Evolutionary conservation across 1,284 basidiomycete species (phyloP), one percentile per base, ranked within the genome.

Genomic region (Mycena sp.): DNA sequence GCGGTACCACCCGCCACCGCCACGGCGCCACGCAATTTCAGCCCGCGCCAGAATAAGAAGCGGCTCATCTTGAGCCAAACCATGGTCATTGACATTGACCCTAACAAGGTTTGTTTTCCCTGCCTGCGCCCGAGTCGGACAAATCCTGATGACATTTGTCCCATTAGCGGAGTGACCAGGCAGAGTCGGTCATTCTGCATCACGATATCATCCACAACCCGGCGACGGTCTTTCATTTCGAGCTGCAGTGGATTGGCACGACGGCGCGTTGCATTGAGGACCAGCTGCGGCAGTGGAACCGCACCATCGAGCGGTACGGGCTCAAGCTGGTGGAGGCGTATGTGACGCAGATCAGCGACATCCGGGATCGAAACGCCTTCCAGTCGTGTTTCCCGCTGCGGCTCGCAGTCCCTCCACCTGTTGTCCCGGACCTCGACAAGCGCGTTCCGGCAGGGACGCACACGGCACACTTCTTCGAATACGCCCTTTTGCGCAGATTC

Each of bases 191-290:
- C 25, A 84, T 96, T 38, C 82, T 97, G 29, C 95, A 98, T 73
- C 89, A 95, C 73, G 96, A 98, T 76, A 88, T 96, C 61, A 92
- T 96, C 54, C 95, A 98, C 76, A 97, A 97, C 72, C 91, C 94
- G 0, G 86, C 84, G 17, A 96, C 92, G 41, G 94, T 94, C 59
- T 96, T 96, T 79, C 95, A 98, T 77, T 95, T 98, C 72, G 96
- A 99, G 77, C 83, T 99, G 43, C 95, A 99, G 69, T 99, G 98
- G 97, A 90, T 99, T 25, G 96, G 95, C 10, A 94, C 96, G 0
- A 96, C 95, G 0, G 94, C 95, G n/a, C 88, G 94, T n/a, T 91
- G 92, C 67, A 93, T 99, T 62, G 97, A 99, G 68, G 95, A 98
- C 70, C 84, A 92, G 38, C 84, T 99, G 11, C 89, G 92, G 41